Percentiles rank a stretch among this genome's conserved stretches.
Conservation (phyloP, 2,329 filamentous ascomycete genomes). For the Ascochyta rabiei region DNA sequence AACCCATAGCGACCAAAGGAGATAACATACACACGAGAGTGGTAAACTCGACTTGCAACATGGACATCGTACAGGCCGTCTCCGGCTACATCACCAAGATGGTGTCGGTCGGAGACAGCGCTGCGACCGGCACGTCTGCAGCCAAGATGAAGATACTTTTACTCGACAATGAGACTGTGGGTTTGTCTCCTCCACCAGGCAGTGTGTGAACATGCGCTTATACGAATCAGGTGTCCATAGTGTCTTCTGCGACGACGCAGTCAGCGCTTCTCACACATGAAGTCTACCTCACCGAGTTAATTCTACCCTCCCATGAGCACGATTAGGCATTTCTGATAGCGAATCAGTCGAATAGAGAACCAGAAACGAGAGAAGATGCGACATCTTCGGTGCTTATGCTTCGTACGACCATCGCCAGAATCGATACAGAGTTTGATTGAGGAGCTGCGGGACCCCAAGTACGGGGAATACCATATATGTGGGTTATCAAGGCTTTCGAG, state of each 20-base stretch:
- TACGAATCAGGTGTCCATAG: constrained; percentile 71
- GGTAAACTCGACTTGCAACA: constrained; percentile 48
- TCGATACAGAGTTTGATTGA: constrained; percentile 94
- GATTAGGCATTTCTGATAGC: constrained; percentile 27
- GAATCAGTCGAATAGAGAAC: constrained; percentile 77
- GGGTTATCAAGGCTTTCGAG: constrained; percentile 20
- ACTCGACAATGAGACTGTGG: constrained; percentile 86
- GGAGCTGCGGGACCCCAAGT: constrained; percentile 93
- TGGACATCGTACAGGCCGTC: constrained; percentile 94
- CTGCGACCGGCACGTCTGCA: constrained; percentile 68
- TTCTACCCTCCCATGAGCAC: constrained; percentile 10
- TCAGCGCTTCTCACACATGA: constrained; percentile 94
- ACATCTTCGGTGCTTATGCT: constrained; percentile 90
- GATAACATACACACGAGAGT: background rate
- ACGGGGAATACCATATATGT: constrained; percentile 94
- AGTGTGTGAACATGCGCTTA: constrained; percentile 20
- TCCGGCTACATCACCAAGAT: constrained; percentile 97
- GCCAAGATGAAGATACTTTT: constrained; percentile 98
- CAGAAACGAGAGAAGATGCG: constrained; percentile 93
- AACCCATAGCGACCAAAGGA: background rate
- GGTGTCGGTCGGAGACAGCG: constrained; percentile 80
- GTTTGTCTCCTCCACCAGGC: constrained; percentile 52
- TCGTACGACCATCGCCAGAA: constrained; percentile 88
- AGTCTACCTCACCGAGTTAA: constrained; percentile 90
- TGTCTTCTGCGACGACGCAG: constrained; percentile 94